These are phyloP conservation scores for Geotrichum citri-aurantii DNA, from an alignment of 1,139 yeast species.

Conservation along the genomic window DNA sequence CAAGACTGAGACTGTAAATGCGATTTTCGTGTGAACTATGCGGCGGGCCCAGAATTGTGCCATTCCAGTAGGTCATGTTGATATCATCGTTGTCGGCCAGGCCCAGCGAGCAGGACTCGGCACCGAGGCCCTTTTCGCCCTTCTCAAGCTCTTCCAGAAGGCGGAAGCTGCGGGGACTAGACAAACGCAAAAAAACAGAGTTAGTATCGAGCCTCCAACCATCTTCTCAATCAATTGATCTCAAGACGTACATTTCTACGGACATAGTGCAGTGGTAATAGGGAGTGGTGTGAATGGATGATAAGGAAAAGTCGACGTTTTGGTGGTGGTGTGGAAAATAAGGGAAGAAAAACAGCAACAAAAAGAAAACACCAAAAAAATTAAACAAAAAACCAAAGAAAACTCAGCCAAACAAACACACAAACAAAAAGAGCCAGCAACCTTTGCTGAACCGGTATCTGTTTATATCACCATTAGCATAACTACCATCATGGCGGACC, in stretches of 20 bases:
- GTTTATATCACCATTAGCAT: background rate
- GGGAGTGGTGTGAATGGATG: background rate
- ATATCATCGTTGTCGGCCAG: slow-evolving; percentile 83
- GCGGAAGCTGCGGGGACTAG: slow-evolving; percentile 87
- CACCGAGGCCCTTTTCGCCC: slow-evolving; percentile 96
- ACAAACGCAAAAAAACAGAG: background rate
- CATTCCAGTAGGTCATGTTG: slow-evolving; percentile 91
- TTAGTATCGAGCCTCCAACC: background rate
- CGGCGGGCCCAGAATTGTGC: slow-evolving; percentile 95
- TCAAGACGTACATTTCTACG: slow-evolving; percentile 5
- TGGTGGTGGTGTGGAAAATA: slow-evolving; percentile 8
- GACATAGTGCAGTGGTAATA: background rate
- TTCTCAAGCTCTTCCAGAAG: slow-evolving; percentile 92
- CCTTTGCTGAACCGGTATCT: background rate
- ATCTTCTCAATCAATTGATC: background rate
- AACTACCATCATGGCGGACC: background rate
- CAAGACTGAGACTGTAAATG: slow-evolving; percentile 74
- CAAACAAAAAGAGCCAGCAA: background rate
- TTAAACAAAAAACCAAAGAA: no score
- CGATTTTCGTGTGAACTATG: slow-evolving; percentile 91
- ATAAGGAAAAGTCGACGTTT: background rate
- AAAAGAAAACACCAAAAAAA: background rate
- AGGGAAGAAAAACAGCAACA: background rate
- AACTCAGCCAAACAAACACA: no score
- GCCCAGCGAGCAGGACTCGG: slow-evolving; percentile 94